These are phyloP conservation scores for Platismatia glauca DNA, from an alignment of 495 filamentous ascomycete species.

Conservation along the genomic window DNA sequence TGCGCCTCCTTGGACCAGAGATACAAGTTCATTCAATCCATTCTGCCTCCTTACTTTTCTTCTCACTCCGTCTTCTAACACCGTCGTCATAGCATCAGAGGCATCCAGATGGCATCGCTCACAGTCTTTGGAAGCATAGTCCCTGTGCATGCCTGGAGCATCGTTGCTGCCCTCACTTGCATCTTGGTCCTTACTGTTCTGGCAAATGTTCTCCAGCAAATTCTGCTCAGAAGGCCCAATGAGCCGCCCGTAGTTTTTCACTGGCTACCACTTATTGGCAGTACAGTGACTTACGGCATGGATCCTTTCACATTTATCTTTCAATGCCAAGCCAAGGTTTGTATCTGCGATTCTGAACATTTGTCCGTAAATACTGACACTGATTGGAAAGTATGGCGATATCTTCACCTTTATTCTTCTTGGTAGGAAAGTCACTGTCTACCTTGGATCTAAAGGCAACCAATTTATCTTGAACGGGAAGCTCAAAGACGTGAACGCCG, in stretches of 20 bases:
- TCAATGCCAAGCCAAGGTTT: slow-evolving; percentile 60
- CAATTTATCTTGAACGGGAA: slow-evolving; percentile 84
- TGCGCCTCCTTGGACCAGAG: neutral
- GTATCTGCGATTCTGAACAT: neutral
- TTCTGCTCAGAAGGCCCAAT: slow-evolving; percentile 59
- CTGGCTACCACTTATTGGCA: slow-evolving; percentile 73
- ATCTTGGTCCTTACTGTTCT: slow-evolving; percentile 44
- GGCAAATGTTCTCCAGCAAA: slow-evolving; percentile 58
- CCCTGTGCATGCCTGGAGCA: neutral
- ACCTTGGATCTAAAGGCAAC: slow-evolving; percentile 69
- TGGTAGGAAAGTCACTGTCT: slow-evolving; percentile 67
- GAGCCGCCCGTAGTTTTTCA: slow-evolving; percentile 80
- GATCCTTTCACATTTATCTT: slow-evolving; percentile 75
- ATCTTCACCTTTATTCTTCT: slow-evolving; percentile 72
- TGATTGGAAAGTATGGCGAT: slow-evolving; percentile 56
- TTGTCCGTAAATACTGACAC: neutral
- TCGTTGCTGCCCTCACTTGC: neutral
- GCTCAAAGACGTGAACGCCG: slow-evolving; percentile 68
- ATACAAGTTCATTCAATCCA: neutral
- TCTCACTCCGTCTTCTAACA: neutral
- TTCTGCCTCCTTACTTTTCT: neutral
- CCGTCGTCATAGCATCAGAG: neutral
- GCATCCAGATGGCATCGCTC: neutral
- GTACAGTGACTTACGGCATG: slow-evolving; percentile 73
- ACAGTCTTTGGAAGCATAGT: neutral